Conservation (phyloP, 805 yeast genomes). For the Yarrowia alimentaria region DNA sequence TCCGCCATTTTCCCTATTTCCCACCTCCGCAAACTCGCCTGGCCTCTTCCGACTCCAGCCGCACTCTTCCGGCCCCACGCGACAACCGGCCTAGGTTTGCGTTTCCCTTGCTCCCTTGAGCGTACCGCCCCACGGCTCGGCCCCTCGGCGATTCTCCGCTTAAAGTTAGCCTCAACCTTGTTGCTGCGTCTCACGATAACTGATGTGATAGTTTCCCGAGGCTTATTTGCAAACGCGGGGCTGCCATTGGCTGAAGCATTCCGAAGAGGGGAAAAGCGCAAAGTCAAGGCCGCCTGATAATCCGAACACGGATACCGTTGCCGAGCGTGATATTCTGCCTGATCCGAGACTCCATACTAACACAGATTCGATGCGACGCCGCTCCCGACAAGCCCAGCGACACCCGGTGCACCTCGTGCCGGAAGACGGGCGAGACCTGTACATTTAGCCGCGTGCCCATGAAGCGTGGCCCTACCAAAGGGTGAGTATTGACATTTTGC, state of each 20-base stretch:
- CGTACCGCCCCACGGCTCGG: too few species aligned
- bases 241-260: conserved; percentile 8
- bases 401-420: conserved; percentile 51
- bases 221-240: too few species aligned
- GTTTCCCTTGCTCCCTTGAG: too few species aligned
- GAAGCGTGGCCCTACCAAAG: conserved; percentile 63
- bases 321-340: conserved; percentile 14
- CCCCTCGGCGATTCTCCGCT: conserved; percentile 21
- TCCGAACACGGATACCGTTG: conserved; percentile 24
- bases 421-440: conserved; percentile 52
- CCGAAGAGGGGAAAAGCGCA: conserved; percentile 24
- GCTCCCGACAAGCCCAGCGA: conserved; percentile 35
- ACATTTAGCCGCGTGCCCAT: conserved; percentile 57
- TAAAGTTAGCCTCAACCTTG: too few species aligned
- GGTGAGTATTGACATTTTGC: conserved; percentile 38
- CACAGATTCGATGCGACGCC: conserved; percentile 45
- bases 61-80: conserved; percentile 26
- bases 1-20: too few species aligned
- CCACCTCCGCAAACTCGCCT: too few species aligned
- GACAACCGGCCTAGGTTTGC: conserved; percentile 11
- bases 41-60: conserved; percentile 23
- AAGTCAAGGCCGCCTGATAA: conserved; percentile 16
- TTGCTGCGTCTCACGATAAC: conserved; percentile 26
- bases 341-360: conserved; percentile 15
- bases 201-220: too few species aligned